Evolutionary conservation across 164 flowering plant species (phyloP), one percentile per base, ranked within the genome.

Genomic region (Aristolochia californica): DNA sequence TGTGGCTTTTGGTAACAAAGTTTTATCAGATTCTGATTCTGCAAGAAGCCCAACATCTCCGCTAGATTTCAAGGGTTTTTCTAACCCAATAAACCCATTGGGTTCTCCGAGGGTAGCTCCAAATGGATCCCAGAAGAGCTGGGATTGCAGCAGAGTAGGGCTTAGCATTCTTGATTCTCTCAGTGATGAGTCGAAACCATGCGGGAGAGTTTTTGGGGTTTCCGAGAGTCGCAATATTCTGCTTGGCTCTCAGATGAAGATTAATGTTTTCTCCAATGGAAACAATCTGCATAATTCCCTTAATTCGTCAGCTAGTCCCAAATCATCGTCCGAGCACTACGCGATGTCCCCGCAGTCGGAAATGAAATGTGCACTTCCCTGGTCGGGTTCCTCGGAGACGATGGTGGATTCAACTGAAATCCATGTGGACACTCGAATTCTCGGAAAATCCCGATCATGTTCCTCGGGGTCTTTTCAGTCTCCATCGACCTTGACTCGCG

Each of bases 41-140:
- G 77, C 75, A 53, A 78, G 78, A 58, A 89, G 97, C 67, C 95
- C 97, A 11, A 89, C 86, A 11, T 87, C 95, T 56, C 87, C 97
- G 23, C 75, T 89, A 55, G 97, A 89, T 64, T 77, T 75, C 55
- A 84, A 70, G 66, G 55, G 76, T 15, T 76, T 84, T 54, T 67
- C 83, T 27, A 70, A 59, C 64, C 57, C 78, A 17, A 71, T 82
- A 21, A 79, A 66, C 56, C 73, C 83, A 20, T 70, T 71, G 66
- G 73, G 81, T 66, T 73, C 81, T 27, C 79, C 78, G 10, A 74
- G 63, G 55, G 56, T 70, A 22, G 48, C 65, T 23, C 59, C 57
- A 40, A 72, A 71, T 56, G 79, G 72, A n/a, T 63, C 68, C 16
- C 80, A 71, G 9, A 84, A 74, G 78, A 76, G 75, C 47, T 84